Conservation (phyloP, 441 rosid genomes). For the Mallotus japonicus region DNA sequence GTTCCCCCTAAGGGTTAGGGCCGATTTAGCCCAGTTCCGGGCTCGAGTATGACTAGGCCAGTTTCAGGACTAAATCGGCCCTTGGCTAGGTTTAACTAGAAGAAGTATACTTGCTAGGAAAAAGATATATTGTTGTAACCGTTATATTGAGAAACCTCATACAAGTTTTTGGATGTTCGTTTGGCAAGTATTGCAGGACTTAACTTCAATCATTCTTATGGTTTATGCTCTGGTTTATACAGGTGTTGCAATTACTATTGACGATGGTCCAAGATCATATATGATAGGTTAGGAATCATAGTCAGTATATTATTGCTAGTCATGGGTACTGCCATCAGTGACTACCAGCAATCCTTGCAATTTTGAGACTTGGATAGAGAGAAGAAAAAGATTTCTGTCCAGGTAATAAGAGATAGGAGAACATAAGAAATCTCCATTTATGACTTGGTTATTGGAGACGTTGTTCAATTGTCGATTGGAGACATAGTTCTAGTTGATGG, state of each 20-base stretch:
- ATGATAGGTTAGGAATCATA: constrained; percentile 51
- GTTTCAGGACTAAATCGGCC: too few species aligned
- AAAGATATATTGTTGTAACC: constrained; percentile 62
- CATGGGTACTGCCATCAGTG: constrained; percentile 39
- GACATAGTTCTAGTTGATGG: constrained; percentile 58
- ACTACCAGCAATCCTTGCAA: constrained; percentile 41
- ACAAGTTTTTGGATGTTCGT: constrained; percentile 49
- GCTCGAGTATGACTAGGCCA: too few species aligned
- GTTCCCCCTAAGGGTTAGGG: too few species aligned
- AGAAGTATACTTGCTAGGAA: constrained; percentile 43
- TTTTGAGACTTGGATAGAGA: constrained; percentile 38
- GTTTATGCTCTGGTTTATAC: constrained; percentile 47
- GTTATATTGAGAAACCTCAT: constrained; percentile 74
- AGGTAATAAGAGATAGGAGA: constrained; percentile 43
- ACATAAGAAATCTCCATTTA: constrained; percentile 33
- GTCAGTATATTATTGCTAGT: constrained; percentile 42
- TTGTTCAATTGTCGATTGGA: constrained; percentile 47
- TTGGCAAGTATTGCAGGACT: constrained; percentile 45
- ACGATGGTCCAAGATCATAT: constrained; percentile 45
- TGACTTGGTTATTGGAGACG: constrained; percentile 48
- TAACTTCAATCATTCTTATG: constrained; percentile 43
- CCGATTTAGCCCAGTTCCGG: too few species aligned
- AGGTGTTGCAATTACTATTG: constrained; percentile 43
- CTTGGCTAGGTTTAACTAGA: too few species aligned
- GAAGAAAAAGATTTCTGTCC: constrained; percentile 36